Evolutionary conservation across 2,329 filamentous ascomycete species (phyloP).

Genomic region (Didymella keratinophila): DNA sequence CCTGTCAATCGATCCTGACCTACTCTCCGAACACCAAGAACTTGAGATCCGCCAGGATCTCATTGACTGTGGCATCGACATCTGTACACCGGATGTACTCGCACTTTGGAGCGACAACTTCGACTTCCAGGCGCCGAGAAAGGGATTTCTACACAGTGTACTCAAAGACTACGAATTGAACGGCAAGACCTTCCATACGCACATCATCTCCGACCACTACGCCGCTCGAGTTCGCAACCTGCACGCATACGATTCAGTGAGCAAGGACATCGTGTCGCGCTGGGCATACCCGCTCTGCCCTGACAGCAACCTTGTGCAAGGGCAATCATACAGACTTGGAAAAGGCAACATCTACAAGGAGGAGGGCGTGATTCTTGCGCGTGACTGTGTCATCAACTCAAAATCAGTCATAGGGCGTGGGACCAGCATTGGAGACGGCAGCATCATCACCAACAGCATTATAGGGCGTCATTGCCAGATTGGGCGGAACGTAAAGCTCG

Average conservation of each 20-base stretch:
- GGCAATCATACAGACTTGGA: slow-evolving; percentile 76
- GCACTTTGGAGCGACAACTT: slow-evolving; percentile 98
- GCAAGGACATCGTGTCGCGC: slow-evolving; percentile 81
- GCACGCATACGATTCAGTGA: slow-evolving; percentile 88
- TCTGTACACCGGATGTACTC: slow-evolving; percentile 94
- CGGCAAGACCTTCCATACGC: slow-evolving; percentile 93
- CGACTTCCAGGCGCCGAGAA: slow-evolving; percentile 89
- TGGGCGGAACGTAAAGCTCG: slow-evolving; percentile 80
- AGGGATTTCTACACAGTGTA: slow-evolving; percentile 89
- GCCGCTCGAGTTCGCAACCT: slow-evolving; percentile 86
- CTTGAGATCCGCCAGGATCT: slow-evolving; percentile 86
- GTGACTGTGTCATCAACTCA: slow-evolving; percentile 73
- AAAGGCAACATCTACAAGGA: slow-evolving; percentile 80
- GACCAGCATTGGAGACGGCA: slow-evolving; percentile 77
- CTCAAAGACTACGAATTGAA: slow-evolving; percentile 97
- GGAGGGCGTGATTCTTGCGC: slow-evolving; percentile 75
- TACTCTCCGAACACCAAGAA: slow-evolving; percentile 77
- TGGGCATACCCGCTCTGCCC: slow-evolving; percentile 92
- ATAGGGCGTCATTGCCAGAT: slow-evolving; percentile 87
- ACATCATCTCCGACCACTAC: slow-evolving; percentile 84
- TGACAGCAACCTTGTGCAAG: slow-evolving; percentile 82
- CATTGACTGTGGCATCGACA: slow-evolving; percentile 94
- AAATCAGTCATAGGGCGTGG: slow-evolving; percentile 78
- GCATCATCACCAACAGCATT: slow-evolving; percentile 75
- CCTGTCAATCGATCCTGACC: slow-evolving; percentile 76